phyloP scores from a whole-genome alignment of 345 rosid species.

The Linum lewisii region DNA sequence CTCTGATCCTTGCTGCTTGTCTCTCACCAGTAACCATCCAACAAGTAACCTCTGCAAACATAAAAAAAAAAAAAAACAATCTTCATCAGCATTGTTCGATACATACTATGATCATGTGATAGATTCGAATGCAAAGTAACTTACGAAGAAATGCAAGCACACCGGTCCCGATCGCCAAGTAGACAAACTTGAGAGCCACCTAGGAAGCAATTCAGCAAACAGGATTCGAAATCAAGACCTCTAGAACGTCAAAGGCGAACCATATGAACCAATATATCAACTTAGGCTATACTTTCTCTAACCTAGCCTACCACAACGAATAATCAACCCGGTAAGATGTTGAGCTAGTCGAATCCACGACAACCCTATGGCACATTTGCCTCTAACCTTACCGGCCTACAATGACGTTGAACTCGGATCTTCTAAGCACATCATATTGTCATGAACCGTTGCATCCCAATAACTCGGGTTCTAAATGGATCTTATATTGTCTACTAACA shows the following conservation, averaged over 20 bases:
- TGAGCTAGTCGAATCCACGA: no score
- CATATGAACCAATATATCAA: neutral
- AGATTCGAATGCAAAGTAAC: constrained; percentile 14
- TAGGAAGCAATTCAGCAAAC: constrained; percentile 12
- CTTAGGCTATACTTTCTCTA: no score
- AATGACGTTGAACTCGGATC: no score
- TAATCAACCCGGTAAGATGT: neutral
- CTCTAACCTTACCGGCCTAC: no score
- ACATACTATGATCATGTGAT: neutral
- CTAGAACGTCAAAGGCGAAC: neutral
- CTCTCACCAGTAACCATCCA: constrained; percentile 94
- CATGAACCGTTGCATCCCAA: no score
- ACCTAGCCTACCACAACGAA: no score
- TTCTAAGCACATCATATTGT: no score
- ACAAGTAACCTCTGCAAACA: constrained; percentile 61
- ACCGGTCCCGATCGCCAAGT: constrained; percentile 60
- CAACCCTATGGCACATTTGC: no score
- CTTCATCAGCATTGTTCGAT: neutral
- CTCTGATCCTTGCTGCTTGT: constrained; percentile 67
- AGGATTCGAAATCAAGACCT: neutral
- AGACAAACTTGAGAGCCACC: constrained; percentile 70
- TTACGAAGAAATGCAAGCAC: constrained; percentile 69
- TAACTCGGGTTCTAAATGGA: no score
- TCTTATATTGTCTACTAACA: no score
- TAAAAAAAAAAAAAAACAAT: constrained; percentile 3